Evolutionary conservation across 192 early-diverging fungal species (phyloP).

Genomic region (Entomortierella chlamydospora): DNA sequence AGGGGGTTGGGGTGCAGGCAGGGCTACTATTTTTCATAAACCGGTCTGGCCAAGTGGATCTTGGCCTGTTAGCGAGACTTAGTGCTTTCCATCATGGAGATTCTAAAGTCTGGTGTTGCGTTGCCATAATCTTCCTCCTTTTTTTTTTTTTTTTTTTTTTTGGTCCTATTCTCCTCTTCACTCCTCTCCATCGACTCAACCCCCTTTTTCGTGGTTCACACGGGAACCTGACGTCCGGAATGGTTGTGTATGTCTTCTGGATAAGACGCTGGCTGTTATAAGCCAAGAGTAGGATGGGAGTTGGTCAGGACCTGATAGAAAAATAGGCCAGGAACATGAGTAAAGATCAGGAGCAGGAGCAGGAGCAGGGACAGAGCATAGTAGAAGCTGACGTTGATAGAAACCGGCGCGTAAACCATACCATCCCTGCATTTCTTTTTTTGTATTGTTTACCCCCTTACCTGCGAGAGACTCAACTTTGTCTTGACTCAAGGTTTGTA

Average conservation of each 20-base stretch:
- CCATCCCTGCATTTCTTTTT: neutral
- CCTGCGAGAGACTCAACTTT: neutral
- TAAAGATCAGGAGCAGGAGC: too few relatives aligned
- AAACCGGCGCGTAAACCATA: neutral
- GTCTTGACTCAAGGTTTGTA: neutral
- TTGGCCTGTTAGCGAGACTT: neutral
- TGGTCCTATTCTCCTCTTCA: neutral
- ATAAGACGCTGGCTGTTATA: too few relatives aligned
- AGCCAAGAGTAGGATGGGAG: too few relatives aligned
- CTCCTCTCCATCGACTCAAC: neutral
- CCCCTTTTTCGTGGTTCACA: too few relatives aligned
- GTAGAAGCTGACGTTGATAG: too few relatives aligned
- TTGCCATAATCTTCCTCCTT: neutral
- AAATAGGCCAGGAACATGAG: neutral
- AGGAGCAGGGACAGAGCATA: conserved; percentile 8
- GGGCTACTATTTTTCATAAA: too few relatives aligned
- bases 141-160: neutral
- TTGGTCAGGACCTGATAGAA: too few relatives aligned
- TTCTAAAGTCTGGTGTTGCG: too few relatives aligned
- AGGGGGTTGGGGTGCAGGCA: too few relatives aligned
- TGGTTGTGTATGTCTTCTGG: too few relatives aligned
- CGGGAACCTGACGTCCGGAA: too few relatives aligned
- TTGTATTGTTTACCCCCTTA: neutral
- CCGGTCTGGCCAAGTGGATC: neutral
- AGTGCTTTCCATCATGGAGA: too few relatives aligned